Evolutionary conservation across 306 rosid species (phyloP).

Genomic region (Trifolium dubium): DNA sequence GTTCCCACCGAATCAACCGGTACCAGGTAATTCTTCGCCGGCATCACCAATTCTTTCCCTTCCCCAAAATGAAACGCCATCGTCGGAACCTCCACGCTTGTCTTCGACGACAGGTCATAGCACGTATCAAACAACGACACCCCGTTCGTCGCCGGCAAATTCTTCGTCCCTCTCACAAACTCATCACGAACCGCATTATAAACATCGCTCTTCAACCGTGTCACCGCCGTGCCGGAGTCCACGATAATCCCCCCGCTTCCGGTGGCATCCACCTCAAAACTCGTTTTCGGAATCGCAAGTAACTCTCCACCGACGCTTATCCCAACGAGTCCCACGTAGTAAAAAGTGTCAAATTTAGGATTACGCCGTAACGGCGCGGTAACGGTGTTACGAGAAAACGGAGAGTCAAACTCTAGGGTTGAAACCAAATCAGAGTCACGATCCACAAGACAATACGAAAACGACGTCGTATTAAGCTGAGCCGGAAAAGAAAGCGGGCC

Average conservation of each 20-base stretch:
- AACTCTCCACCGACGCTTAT: slow-evolving; percentile 67
- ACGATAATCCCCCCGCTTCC: slow-evolving; percentile 78
- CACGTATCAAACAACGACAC: slow-evolving; percentile 81
- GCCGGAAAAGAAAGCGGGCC: slow-evolving; percentile 77
- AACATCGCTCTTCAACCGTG: slow-evolving; percentile 63
- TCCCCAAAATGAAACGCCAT: slow-evolving; percentile 68
- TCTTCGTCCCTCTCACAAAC: slow-evolving; percentile 55
- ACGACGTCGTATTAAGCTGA: slow-evolving; percentile 72
- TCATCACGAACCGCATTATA: slow-evolving; percentile 62
- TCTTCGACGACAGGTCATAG: slow-evolving; percentile 69
- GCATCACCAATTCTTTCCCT: slow-evolving; percentile 64
- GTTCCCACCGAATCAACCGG: slow-evolving; percentile 88
- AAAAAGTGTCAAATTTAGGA: slow-evolving; percentile 64
- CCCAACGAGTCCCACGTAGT: slow-evolving; percentile 67
- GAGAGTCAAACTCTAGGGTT: slow-evolving; percentile 71
- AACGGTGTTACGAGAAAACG: slow-evolving; percentile 59
- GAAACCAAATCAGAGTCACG: slow-evolving; percentile 82
- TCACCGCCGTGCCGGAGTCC: slow-evolving; percentile 97
- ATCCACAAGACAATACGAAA: slow-evolving; percentile 86
- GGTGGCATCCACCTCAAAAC: slow-evolving; percentile 49
- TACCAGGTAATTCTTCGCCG: slow-evolving; percentile 80
- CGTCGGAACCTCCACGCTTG: slow-evolving; percentile 78
- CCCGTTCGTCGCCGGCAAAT: slow-evolving; percentile 46
- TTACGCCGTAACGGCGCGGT: slow-evolving; percentile 71
- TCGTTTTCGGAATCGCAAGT: slow-evolving; percentile 54